Base-by-base conservation (phyloP, 805 yeast genomes). In the Metschnikowia baotianmanensis region DNA sequence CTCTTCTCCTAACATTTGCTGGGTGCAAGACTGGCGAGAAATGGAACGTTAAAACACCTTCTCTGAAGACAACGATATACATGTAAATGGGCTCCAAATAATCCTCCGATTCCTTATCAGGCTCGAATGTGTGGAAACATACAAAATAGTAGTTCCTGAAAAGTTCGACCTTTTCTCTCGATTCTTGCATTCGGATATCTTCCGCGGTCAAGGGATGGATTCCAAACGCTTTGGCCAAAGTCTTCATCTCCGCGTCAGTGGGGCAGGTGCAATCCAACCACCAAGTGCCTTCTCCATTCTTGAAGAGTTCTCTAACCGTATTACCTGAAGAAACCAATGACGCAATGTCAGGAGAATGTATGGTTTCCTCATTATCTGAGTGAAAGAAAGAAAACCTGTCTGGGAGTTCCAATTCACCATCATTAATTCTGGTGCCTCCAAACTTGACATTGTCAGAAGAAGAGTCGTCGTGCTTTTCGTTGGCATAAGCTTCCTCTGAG, bases 201-300 rank as follows among this genome's bases (percentile, higher is more conserved):
- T 91, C 99, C 1, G 96, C 89, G 0, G 99, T 91, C 71, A 91
- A 80, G 22, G 99, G 99, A 71, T 91, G 99, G 65, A 91, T 87
- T 8, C 96, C 96, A 63, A 91, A 91, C 0, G 97, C 93, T 55
- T 90, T 90, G 8, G 96, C 83, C 29, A 93, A 62, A 53, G 86
- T 82, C 58, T 85, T 85, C 96, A 93, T 88, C 65, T 93, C 99
- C 16, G 82, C 81, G 58, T 91, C 98, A 0, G 96, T 87, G 5
- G 99, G 98, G 57, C 96, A 84, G 30, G 80, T 71, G 59, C 97
- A 89, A 61, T 93, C 97, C 31, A 93, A 69, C 97, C 97, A 91
- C 98, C 98, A 90, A 5, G 89, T 81, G 2, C 89, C 83, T 42
- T 82, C 81, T 15, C 82, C 82, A 33, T 77, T 75, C 40, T 77